phyloP scores from a whole-genome alignment of 2,329 filamentous ascomycete genomes.

The Epichloe bromicola region DNA sequence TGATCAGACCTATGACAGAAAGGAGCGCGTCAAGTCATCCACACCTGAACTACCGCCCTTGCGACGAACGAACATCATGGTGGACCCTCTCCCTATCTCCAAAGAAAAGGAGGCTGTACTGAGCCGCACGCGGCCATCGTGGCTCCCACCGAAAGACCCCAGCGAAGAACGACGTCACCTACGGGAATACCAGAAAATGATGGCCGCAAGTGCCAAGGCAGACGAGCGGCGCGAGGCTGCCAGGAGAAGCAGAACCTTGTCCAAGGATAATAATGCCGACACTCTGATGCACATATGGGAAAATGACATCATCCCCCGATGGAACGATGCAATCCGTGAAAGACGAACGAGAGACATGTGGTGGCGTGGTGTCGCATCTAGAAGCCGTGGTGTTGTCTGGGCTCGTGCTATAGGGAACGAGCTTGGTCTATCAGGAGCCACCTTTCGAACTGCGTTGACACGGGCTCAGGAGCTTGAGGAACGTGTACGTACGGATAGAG shows the following conservation, averaged over 20 bases:
- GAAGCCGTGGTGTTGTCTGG: conserved; percentile 59
- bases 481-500: conserved; percentile 37
- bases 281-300: conserved; percentile 57
- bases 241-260: conserved; percentile 36
- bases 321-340: conserved; percentile 57
- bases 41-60: conserved; percentile 57
- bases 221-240: conserved; percentile 46
- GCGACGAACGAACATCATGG: conserved; percentile 65
- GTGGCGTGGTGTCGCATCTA: conserved; percentile 68
- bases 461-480: conserved; percentile 51
- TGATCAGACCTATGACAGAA: conserved; percentile 26
- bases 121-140: conserved; percentile 67
- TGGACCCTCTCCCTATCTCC: conserved; percentile 70
- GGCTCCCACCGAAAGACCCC: conserved; percentile 77
- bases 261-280: conserved; percentile 40
- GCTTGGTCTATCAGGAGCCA: conserved; percentile 51
- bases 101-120: conserved; percentile 79
- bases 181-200: conserved; percentile 75
- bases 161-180: conserved; percentile 84
- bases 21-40: conserved; percentile 49
- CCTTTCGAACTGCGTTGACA: conserved; percentile 57
- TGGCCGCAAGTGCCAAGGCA: conserved; percentile 48
- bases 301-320: conserved; percentile 61
- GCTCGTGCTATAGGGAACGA: conserved; percentile 60
- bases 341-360: conserved; percentile 62